phyloP scores from a whole-genome alignment of 2,329 filamentous ascomycete genomes.

The Aspergillus ochraceus region DNA sequence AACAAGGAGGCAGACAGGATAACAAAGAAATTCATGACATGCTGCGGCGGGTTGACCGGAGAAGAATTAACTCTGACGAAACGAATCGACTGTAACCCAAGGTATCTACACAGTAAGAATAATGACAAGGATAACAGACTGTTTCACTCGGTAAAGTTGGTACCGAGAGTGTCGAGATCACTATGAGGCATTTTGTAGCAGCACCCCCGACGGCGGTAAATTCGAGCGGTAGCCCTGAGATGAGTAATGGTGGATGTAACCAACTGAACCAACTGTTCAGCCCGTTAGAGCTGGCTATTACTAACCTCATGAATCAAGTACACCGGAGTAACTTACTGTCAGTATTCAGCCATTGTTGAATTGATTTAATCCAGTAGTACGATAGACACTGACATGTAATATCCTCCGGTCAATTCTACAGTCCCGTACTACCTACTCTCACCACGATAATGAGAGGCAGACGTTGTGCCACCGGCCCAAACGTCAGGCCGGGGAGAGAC shows the following conservation, averaged over 20 bases:
- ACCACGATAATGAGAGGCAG: too few species aligned
- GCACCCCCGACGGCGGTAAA: not conserved
- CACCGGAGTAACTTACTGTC: too few species aligned
- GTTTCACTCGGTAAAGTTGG: conserved; percentile 9
- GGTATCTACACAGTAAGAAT: not conserved
- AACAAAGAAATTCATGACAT: not conserved
- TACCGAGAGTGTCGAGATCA: conserved; percentile 1
- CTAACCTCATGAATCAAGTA: not conserved
- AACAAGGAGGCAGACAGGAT: not conserved
- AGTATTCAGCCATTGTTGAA: too few species aligned
- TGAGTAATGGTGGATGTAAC: conserved; percentile 1
- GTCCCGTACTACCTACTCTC: too few species aligned
- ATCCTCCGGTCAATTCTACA: too few species aligned
- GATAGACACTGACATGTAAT: too few species aligned
- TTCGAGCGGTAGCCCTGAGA: not conserved
- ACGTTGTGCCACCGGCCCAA: not conserved
- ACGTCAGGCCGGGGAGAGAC: not conserved
- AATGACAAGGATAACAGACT: not conserved
- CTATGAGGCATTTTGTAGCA: conserved; percentile 23
- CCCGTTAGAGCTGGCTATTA: not conserved
- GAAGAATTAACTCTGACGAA: not conserved
- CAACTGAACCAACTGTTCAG: not conserved
- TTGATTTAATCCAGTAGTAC: too few species aligned
- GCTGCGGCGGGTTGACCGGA: too few species aligned
- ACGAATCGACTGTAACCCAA: not conserved